These are phyloP conservation scores for Vanrija sp. DNA, from an alignment of 1,284 basidiomycete species.

Conservation along the genomic window DNA sequence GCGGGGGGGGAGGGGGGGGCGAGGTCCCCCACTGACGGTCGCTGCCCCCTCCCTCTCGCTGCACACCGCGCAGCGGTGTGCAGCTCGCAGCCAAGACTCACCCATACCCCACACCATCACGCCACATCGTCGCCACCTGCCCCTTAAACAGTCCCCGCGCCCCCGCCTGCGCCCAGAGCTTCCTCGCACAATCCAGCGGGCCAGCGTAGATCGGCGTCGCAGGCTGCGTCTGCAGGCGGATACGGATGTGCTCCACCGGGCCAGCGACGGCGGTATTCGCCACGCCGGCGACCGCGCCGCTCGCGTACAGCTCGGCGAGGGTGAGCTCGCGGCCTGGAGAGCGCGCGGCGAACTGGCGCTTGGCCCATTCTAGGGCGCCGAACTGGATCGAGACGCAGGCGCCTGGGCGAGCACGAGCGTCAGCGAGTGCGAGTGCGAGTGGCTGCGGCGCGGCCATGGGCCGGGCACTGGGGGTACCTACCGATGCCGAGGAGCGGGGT, in stretches of 20 bases:
- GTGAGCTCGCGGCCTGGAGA: conserved; percentile 28
- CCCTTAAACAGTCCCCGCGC: conserved; percentile 85
- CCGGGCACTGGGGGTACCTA: too few relatives aligned
- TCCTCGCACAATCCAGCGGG: conserved; percentile 76
- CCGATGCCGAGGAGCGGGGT: conserved; percentile 93
- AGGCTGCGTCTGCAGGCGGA: conserved; percentile 86
- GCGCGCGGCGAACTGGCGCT: conserved; percentile 63
- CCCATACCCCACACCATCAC: conserved; percentile 81
- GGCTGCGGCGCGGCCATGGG: neutral
- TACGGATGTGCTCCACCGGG: conserved; percentile 96
- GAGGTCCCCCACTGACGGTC: too few relatives aligned
- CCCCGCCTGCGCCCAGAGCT: conserved; percentile 67
- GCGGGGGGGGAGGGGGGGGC: neutral
- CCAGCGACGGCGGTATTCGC: conserved; percentile 90
- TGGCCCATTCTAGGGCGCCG: conserved; percentile 81
- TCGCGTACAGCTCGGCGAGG: conserved; percentile 63
- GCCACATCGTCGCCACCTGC: conserved; percentile 79
- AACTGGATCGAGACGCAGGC: conserved; percentile 91
- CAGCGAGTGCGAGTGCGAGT: neutral
- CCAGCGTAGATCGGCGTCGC: conserved; percentile 69
- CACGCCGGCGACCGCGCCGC: conserved; percentile 80
- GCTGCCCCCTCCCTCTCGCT: neutral
- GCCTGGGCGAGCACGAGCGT: conserved; percentile 3
- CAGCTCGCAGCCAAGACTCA: conserved; percentile 17
- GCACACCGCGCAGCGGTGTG: neutral